Percentiles rank a stretch among this genome's conserved stretches.
Evolutionary conservation across 2,329 filamentous ascomycete genomes (phyloP).

Genomic region (Thelonectria olida): DNA sequence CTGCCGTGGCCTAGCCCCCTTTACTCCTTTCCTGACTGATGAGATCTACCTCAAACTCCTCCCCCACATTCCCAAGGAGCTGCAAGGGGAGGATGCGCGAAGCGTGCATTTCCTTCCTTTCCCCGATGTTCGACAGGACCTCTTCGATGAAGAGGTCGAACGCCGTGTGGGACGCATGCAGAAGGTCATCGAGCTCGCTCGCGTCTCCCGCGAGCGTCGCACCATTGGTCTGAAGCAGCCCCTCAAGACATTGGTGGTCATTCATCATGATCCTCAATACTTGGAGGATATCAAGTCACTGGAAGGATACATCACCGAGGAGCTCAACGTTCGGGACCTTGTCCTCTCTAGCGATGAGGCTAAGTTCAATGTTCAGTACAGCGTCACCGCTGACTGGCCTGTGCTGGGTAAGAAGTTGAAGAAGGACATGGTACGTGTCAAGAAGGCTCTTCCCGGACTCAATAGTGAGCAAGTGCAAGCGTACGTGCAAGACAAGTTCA

Average conservation of each 20-base stretch:
- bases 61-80: constrained; percentile 79
- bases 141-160: constrained; percentile 89
- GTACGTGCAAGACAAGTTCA: constrained; percentile 77
- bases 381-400: constrained; percentile 90
- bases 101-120: constrained; percentile 94
- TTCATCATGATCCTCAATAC: constrained; percentile 84
- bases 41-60: constrained; percentile 89
- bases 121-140: constrained; percentile 86
- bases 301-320: constrained; percentile 88
- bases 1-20: constrained; percentile 87
- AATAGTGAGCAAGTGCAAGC: constrained; percentile 82
- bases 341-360: constrained; percentile 87
- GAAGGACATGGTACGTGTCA: constrained; percentile 91
- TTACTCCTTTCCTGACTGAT: constrained; percentile 95
- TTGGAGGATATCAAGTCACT: constrained; percentile 87
- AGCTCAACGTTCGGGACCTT: constrained; percentile 89
- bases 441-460: constrained; percentile 85
- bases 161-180: constrained; percentile 92
- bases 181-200: constrained; percentile 89
- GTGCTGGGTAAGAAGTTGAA: constrained; percentile 96
- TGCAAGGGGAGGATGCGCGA: constrained; percentile 76
- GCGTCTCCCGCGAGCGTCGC: constrained; percentile 85
- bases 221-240: constrained; percentile 90
- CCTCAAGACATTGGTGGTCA: constrained; percentile 87
- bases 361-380: constrained; percentile 92